phyloP scores from a whole-genome alignment of 768 basidiomycete genomes.

The Auricularia auricula-judae region DNA sequence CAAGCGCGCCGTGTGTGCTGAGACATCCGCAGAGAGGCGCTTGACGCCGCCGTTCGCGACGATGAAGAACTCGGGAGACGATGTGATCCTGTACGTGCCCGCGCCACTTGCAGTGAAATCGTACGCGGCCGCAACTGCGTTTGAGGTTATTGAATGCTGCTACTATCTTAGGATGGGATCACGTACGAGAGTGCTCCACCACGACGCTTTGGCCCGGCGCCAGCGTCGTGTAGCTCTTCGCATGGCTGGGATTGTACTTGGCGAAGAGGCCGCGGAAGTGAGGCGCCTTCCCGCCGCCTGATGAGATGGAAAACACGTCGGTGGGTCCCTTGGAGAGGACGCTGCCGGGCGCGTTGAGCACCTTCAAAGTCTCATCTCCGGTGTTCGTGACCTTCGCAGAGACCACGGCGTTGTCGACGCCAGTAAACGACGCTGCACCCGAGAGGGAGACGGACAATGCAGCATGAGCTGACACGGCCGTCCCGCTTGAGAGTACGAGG shows the following conservation, averaged over 20 bases:
- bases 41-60: conserved; percentile 23
- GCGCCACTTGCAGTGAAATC: conserved; percentile 32
- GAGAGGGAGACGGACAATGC: not conserved
- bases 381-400: conserved; percentile 33
- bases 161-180: not conserved
- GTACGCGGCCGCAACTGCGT: conserved; percentile 33
- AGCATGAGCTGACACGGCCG: not conserved
- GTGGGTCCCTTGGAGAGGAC: conserved; percentile 31
- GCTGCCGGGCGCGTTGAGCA: conserved; percentile 35
- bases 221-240: conserved; percentile 24
- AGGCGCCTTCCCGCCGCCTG: conserved; percentile 24
- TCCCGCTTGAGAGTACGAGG: no score
- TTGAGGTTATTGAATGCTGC: no score
- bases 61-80: conserved; percentile 30
- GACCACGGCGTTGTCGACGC: conserved; percentile 29
- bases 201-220: conserved; percentile 12
- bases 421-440: conserved; percentile 9
- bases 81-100: conserved; percentile 30
- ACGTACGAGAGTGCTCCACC: conserved; percentile 7
- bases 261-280: conserved; percentile 28
- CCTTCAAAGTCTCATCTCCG: conserved; percentile 34
- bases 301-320: conserved; percentile 30
- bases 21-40: conserved; percentile 21
- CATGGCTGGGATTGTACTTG: conserved; percentile 28
- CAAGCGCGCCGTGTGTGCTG: conserved; percentile 13